phyloP scores from a whole-genome alignment of 73 alveolate species.

The Stentor coeruleus region DNA sequence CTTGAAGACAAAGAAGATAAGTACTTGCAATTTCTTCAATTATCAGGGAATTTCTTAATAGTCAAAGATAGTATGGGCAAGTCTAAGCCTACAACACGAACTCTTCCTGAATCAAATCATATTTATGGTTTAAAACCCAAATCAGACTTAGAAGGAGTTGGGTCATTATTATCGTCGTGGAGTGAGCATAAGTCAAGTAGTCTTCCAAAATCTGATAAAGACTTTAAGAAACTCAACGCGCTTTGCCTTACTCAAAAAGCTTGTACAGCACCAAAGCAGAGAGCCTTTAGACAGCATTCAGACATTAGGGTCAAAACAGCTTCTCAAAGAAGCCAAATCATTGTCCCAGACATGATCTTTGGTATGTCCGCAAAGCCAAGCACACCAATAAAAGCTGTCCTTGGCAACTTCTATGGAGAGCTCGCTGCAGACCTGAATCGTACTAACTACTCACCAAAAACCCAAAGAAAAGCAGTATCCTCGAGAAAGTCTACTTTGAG shows the following conservation, averaged over 20 bases:
- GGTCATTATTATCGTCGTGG: constrained; percentile 40
- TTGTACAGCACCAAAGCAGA: background rate
- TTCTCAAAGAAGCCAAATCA: background rate
- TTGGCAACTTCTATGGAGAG: constrained; percentile 25
- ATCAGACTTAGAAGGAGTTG: constrained; percentile 78
- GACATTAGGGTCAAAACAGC: background rate
- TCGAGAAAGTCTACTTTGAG: background rate
- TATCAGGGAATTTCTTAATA: constrained; percentile 54
- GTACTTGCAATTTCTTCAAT: constrained; percentile 30
- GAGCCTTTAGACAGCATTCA: background rate
- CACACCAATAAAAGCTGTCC: constrained; percentile 27
- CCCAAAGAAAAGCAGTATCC: background rate
- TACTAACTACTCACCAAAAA: background rate
- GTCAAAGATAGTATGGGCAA: constrained; percentile 85
- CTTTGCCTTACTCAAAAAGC: background rate
- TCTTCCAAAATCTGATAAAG: background rate
- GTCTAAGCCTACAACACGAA: constrained; percentile 65
- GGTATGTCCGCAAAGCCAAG: constrained; percentile 19
- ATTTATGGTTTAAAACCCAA: constrained; percentile 70
- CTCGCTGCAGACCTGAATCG: constrained; percentile 7
- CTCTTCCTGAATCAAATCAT: constrained; percentile 69
- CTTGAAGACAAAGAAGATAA: background rate
- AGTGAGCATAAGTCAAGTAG: constrained; percentile 21
- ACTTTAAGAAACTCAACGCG: constrained; percentile 14
- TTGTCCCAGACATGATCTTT: constrained; percentile 19